Evolutionary conservation across 345 rosid species (phyloP), one percentile per base, ranked within the genome.

Genomic region (Arabis hirsuta): DNA sequence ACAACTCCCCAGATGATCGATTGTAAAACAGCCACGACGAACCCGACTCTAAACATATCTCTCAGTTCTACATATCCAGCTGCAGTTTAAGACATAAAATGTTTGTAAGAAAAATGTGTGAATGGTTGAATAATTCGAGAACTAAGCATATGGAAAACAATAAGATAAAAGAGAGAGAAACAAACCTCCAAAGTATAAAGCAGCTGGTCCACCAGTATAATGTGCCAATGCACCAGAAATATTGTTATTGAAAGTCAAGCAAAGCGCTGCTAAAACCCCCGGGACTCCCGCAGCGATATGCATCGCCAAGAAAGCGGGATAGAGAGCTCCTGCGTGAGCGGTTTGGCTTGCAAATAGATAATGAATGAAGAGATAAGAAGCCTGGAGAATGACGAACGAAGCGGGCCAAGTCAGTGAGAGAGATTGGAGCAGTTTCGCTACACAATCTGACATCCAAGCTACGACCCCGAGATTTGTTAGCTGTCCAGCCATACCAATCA

Each of bases 281-380:
- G 97, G 98, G 13, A 95, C 97, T n/a, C 93, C 93, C 3, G 98
- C 96, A 13, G 88, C 98, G 31, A 90, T 42, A 48, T 91, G 93
- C 99, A 95, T 95, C 6, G 92, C 98, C 32, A 91, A 96, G 78
- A 95, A 95, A 4, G 99, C 89, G 0, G 97, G 86, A 76, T 80
- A 95, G 31, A 91, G 80, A 50, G 99, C 99, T 31, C 96, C 98
- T 1, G 90, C 97, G 31, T 95, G 99, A 53, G 81, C 96, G 2
- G 94, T 90, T 79, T 95, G 99, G 86, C 99, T 92, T 7, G 99
- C 98, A 62, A 95, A 91, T 22, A 95, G 81, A 74, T 95, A 95
- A 84, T 95, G 99, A 53, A 88, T 83, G 10, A 85, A 59, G 82
- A 91, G 91, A 73, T 95, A 91, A 45, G 85, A 72, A n/a, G 94